Percentiles rank a stretch among this genome's conserved stretches.
phyloP scores from a whole-genome alignment of 306 rosid species.

The Cucumis sativus region DNA sequence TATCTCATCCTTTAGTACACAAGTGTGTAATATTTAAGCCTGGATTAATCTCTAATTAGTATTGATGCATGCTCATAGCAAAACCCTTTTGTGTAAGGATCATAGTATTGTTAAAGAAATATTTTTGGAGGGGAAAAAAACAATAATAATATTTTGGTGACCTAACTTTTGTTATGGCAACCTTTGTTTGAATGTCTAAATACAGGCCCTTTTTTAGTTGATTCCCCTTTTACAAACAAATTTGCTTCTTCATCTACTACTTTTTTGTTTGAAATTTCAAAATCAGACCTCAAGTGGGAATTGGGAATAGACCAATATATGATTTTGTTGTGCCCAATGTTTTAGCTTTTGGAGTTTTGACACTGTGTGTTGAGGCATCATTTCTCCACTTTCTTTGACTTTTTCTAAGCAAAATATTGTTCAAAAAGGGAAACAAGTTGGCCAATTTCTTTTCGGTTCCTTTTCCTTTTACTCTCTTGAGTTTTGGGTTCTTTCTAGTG shows the following conservation, averaged over 20 bases:
- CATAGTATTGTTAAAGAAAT: too few relatives aligned
- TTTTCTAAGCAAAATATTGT: not conserved
- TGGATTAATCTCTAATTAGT: too few relatives aligned
- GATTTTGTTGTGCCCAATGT: not conserved
- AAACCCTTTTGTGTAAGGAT: too few relatives aligned
- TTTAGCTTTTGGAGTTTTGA: not conserved
- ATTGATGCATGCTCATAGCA: too few relatives aligned
- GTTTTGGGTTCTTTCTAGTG: not conserved
- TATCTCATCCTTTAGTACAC: too few relatives aligned
- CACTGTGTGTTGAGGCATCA: not conserved
- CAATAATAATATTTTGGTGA: too few relatives aligned
- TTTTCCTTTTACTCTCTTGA: too few relatives aligned
- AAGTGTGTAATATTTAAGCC: too few relatives aligned
- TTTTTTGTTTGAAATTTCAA: not conserved
- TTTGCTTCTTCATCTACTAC: not conserved
- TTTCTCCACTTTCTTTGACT: not conserved
- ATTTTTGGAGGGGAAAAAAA: too few relatives aligned
- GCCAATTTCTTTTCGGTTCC: not conserved
- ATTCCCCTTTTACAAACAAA: not conserved
- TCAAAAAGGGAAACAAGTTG: not conserved
- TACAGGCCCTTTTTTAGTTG: not conserved
- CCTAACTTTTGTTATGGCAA: too few relatives aligned
- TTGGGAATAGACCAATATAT: not conserved
- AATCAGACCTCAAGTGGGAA: not conserved
- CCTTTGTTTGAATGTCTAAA: constrained; percentile 2